Percentiles rank a stretch among this genome's conserved stretches.
phyloP scores from a whole-genome alignment of 2,329 filamentous ascomycete genomes.

The Helotiales sp. region DNA sequence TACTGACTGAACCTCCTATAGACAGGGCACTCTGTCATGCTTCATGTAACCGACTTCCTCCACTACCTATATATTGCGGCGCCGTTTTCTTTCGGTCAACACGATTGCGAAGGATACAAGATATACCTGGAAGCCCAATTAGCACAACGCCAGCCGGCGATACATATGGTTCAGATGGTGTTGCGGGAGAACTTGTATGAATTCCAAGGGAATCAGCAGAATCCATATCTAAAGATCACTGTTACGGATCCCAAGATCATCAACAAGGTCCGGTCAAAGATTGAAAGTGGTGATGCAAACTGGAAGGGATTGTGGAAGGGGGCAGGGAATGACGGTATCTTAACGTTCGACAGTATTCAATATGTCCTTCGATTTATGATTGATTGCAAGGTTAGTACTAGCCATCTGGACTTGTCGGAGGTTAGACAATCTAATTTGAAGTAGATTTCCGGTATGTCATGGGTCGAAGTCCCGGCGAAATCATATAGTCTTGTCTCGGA shows the following conservation, averaged over 20 bases:
- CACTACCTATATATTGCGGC: constrained; percentile 96
- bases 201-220: constrained; percentile 91
- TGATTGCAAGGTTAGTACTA: constrained; percentile 88
- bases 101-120: constrained; percentile 80
- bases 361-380: constrained; percentile 98
- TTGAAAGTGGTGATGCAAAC: constrained; percentile 80
- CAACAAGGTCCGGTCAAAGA: constrained; percentile 71
- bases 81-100: constrained; percentile 77
- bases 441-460: constrained; percentile 91
- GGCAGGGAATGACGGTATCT: constrained; percentile 68
- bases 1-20: constrained; percentile 43
- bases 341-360: constrained; percentile 95
- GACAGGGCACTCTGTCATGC: constrained; percentile 84
- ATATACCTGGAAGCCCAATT: constrained; percentile 80
- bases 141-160: constrained; percentile 71
- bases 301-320: constrained; percentile 90
- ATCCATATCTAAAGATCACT: constrained; percentile 90
- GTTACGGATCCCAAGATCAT: constrained; percentile 90
- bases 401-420: no score
- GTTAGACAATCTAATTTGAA: no score
- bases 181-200: constrained; percentile 91
- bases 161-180: constrained; percentile 80
- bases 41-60: constrained; percentile 94
- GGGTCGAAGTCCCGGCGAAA: constrained; percentile 84
- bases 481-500: constrained; percentile 74